Evolutionary conservation across 768 basidiomycete species (phyloP), one percentile per base, ranked within the genome.

Genomic region (Rhodotorula toruloides): DNA sequence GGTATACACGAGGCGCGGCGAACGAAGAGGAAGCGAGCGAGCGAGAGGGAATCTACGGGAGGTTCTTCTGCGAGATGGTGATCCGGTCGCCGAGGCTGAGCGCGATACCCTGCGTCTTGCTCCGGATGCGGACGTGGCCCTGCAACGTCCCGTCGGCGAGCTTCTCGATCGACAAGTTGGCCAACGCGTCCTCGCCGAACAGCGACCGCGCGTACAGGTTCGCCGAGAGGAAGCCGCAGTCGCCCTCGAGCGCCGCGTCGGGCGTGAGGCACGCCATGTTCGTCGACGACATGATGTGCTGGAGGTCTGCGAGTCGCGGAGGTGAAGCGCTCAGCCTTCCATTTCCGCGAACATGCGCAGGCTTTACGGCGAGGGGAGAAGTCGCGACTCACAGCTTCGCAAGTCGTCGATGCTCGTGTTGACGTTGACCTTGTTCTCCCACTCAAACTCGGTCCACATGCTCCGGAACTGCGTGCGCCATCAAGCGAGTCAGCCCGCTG

Each of bases 401-500:
- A 84, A 89, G 73, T 79, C 90, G 88, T 86, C 84, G 78, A 93
- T 84, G 31, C 84, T 79, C 52, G 87, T 89, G 71, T 86, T 87
- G 60, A 97, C 90, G 75, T 97, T 97, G 61, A 98, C 94, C 73
- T 93, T 84, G 80, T 99, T 99, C 83, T 99, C 94, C 94, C 94
- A 99, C 78, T 99, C 94, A 74, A 99, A 99, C 78, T 98, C 96
- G 34, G 93, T 99, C 94, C 94, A 96, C 91, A 94, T 94, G 77
- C 85, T 90, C 39, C 94, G 85, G 85, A 94, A 94, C 88, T 93
- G 73, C 13, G 49, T 2, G 2, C 13, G 49, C 2, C 34, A 5
- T 34, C 22, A 12, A 25, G 36, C 34, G 44, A 57, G 22, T 14
- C 21, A 42, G 32, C 27, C 31, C 32, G 40, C 8, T n/a, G 29